A percentile compares a stretch with the other conserved stretches of the same genome.
These are phyloP conservation scores for Penicillium brevicompactum DNA, from an alignment of 2,329 filamentous ascomycete genomes.

Conservation along the genomic window DNA sequence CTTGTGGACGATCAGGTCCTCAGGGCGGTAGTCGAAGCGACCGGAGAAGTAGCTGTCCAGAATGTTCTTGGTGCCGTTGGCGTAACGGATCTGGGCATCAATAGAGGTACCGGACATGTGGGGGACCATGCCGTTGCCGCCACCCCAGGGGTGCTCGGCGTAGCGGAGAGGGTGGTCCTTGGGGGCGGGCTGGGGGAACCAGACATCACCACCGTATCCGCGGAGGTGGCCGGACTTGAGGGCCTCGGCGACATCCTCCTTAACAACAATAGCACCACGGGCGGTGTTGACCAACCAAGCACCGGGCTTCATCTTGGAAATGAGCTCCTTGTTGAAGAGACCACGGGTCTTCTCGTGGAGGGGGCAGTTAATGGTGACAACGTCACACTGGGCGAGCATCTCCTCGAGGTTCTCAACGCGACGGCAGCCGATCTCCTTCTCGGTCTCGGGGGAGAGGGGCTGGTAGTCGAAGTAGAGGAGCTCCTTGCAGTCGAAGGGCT, in stretches of 20 bases:
- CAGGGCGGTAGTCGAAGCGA: slow-evolving; percentile 79
- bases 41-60: slow-evolving; percentile 88
- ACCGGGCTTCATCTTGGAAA: slow-evolving; percentile 98
- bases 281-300: slow-evolving; percentile 98
- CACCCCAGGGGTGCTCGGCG: slow-evolving; percentile 92
- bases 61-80: slow-evolving; percentile 84
- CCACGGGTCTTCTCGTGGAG: slow-evolving; percentile 97
- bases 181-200: slow-evolving; percentile 97
- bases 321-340: slow-evolving; percentile 97
- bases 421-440: slow-evolving; percentile 94
- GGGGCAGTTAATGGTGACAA: slow-evolving; percentile 99
- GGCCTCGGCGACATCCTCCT: slow-evolving; percentile 95
- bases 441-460: slow-evolving; percentile 78
- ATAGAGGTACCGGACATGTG: slow-evolving; percentile 99
- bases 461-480: slow-evolving; percentile 99
- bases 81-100: slow-evolving; percentile 93
- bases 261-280: slow-evolving; percentile 97
- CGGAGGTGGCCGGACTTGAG: slow-evolving; percentile 79
- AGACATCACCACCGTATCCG: slow-evolving; percentile 58
- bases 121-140: slow-evolving; percentile 97
- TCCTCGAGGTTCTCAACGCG: slow-evolving; percentile 89
- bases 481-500: slow-evolving; percentile 99
- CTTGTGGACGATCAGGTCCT: slow-evolving; percentile 87
- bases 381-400: slow-evolving; percentile 89
- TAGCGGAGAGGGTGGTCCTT: slow-evolving; percentile 89